phyloP scores from a whole-genome alignment of 805 yeast species.

The Jamesozyma jinghongensis region DNA sequence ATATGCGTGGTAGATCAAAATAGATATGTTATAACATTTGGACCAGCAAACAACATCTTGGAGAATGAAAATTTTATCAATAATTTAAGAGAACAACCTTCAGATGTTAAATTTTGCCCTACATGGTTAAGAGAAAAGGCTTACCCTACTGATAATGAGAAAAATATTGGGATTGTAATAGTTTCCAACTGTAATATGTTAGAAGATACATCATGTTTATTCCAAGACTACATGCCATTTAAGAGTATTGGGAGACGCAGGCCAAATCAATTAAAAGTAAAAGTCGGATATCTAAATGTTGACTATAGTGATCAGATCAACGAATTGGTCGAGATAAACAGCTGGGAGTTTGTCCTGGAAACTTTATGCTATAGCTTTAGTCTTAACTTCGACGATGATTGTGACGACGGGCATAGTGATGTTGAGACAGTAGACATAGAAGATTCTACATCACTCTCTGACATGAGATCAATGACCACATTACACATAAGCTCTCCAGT shows the following conservation, averaged over 20 bases:
- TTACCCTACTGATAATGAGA: slow-evolving; percentile 5
- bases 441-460: slow-evolving; percentile 1
- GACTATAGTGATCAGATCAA: slow-evolving; percentile 24
- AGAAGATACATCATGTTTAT: slow-evolving; percentile 16
- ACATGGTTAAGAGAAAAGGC: slow-evolving; percentile 8
- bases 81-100: neutral
- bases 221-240: slow-evolving; percentile 18
- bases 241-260: slow-evolving; percentile 13
- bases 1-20: slow-evolving; percentile 17
- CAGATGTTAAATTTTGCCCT: slow-evolving; percentile 12
- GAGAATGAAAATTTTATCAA: neutral
- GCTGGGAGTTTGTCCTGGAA: slow-evolving; percentile 25
- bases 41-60: slow-evolving; percentile 1
- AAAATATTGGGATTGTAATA: slow-evolving; percentile 16
- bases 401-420: neutral
- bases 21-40: slow-evolving; percentile 11
- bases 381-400: slow-evolving; percentile 23
- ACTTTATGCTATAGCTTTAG: slow-evolving; percentile 24
- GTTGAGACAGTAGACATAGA: slow-evolving; percentile 17
- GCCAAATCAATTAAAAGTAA: slow-evolving; percentile 24
- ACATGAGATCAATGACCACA: slow-evolving; percentile 10
- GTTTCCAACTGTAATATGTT: slow-evolving; percentile 24
- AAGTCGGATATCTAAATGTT: slow-evolving; percentile 27
- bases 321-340: slow-evolving; percentile 26
- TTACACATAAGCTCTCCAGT: slow-evolving; percentile 7